Evolutionary conservation across 495 filamentous ascomycete genomes (phyloP).

Genomic region (Hypomontagnella monticulosa): DNA sequence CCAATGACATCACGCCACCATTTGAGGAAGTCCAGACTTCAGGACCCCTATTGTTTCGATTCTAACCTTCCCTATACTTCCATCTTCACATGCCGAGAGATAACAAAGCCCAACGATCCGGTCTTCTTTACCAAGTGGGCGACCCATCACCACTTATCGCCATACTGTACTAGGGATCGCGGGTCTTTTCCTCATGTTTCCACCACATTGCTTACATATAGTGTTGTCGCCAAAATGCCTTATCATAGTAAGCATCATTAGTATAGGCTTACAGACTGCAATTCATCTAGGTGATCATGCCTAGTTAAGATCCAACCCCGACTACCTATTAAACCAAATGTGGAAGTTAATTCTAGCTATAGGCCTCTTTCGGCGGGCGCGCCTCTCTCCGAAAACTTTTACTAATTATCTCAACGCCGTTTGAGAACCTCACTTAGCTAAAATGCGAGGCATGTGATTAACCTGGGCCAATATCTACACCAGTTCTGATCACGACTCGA

Average conservation of each 20-base stretch:
- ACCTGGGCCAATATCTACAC: not conserved
- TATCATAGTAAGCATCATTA: conserved; percentile 35
- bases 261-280: conserved; percentile 21
- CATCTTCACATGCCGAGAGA: conserved; percentile 38
- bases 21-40: conserved; percentile 28
- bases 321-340: conserved; percentile 19
- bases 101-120: conserved; percentile 27
- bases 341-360: conserved; percentile 19
- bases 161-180: conserved; percentile 35
- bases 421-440: not conserved
- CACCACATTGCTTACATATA: conserved; percentile 32
- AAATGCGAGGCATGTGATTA: not conserved
- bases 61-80: not conserved
- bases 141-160: conserved; percentile 30
- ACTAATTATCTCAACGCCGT: conserved; percentile 5
- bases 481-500: conserved; percentile 4
- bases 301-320: conserved; percentile 23
- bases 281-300: conserved; percentile 26
- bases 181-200: conserved; percentile 16
- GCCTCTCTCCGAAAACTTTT: conserved; percentile 10
- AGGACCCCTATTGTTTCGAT: conserved; percentile 34
- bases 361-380: conserved; percentile 5
- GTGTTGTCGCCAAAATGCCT: conserved; percentile 7
- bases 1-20: conserved; percentile 31
- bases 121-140: conserved; percentile 24